Percentiles rank a stretch among this genome's conserved stretches.
These are phyloP conservation scores for Pythium volutum DNA, from an alignment of 352 stramenopile genomes.

Conservation along the genomic window DNA sequence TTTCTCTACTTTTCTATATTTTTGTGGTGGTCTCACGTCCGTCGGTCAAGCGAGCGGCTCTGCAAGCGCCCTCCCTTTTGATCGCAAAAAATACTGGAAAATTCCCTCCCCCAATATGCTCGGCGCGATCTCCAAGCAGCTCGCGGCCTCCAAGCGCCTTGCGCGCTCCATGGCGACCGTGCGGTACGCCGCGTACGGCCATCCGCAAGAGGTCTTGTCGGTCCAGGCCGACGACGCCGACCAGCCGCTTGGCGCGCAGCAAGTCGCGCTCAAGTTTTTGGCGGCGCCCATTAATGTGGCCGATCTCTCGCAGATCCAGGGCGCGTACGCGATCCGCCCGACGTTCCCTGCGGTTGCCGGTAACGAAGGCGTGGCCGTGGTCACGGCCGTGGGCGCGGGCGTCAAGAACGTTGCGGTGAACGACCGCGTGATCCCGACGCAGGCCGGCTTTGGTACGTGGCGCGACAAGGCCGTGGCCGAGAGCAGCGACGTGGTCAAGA, in stretches of 20 bases:
- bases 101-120: slow-evolving; percentile 39
- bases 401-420: slow-evolving; percentile 85
- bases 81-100: too few species aligned
- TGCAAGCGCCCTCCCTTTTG: background rate
- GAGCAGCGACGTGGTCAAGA: slow-evolving; percentile 61
- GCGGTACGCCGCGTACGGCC: slow-evolving; percentile 70
- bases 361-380: slow-evolving; percentile 83
- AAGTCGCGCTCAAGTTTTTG: slow-evolving; percentile 88
- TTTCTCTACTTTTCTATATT: slow-evolving; percentile 14
- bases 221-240: slow-evolving; percentile 67
- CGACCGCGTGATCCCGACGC: slow-evolving; percentile 80
- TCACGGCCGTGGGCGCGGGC: slow-evolving; percentile 76
- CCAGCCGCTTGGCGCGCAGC: slow-evolving; percentile 36
- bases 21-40: slow-evolving; percentile 28
- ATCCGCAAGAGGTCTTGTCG: slow-evolving; percentile 65
- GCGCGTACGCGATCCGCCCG: slow-evolving; percentile 75
- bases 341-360: slow-evolving; percentile 76
- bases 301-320: slow-evolving; percentile 87
- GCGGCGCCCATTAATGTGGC: slow-evolving; percentile 87
- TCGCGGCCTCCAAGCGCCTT: slow-evolving; percentile 5
- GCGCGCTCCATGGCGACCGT: slow-evolving; percentile 69
- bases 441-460: slow-evolving; percentile 74
- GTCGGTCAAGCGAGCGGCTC: slow-evolving; percentile 4
- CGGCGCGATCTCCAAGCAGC: slow-evolving; percentile 48
- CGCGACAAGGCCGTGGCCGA: slow-evolving; percentile 64